These are phyloP conservation scores for Agaricus blazei DNA, from an alignment of 768 basidiomycete species.

Conservation along the genomic window DNA sequence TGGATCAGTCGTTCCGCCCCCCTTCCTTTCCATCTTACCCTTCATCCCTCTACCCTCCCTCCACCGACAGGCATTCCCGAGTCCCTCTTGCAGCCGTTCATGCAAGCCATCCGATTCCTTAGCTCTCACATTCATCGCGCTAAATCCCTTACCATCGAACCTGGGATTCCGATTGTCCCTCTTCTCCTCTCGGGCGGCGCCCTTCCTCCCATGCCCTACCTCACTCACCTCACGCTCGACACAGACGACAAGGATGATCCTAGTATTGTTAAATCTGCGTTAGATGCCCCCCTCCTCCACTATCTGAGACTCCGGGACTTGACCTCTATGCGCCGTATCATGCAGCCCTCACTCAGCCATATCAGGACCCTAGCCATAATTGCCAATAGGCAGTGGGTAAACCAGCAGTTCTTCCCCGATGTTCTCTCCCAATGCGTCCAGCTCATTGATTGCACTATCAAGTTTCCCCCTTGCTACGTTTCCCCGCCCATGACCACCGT, in stretches of 20 bases:
- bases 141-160: slow-evolving; percentile 12
- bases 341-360: not conserved
- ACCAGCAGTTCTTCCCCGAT: not conserved
- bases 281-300: slow-evolving; percentile 14
- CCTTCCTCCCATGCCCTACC: slow-evolving; percentile 10
- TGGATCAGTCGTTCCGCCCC: slow-evolving; percentile 14
- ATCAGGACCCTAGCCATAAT: slow-evolving; percentile 11
- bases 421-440: slow-evolving; percentile 14
- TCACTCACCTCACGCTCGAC: slow-evolving; percentile 11
- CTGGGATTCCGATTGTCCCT: slow-evolving; percentile 11
- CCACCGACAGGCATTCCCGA: slow-evolving; percentile 4
- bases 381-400: not conserved
- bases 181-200: slow-evolving; percentile 10
- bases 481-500: slow-evolving; percentile 10
- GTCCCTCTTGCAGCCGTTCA: slow-evolving; percentile 3
- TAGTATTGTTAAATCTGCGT: slow-evolving; percentile 1
- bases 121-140: slow-evolving; percentile 14
- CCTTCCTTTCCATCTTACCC: slow-evolving; percentile 15
- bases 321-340: slow-evolving; percentile 14
- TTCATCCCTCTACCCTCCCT: slow-evolving; percentile 9
- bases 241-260: not conserved
- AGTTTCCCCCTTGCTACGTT: slow-evolving; percentile 15
- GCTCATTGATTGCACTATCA: slow-evolving; percentile 15
- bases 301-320: slow-evolving; percentile 16
- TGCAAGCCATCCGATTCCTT: slow-evolving; percentile 9